Conservation (phyloP, 495 filamentous ascomycete species). For the Penicillium argentinense region DNA sequence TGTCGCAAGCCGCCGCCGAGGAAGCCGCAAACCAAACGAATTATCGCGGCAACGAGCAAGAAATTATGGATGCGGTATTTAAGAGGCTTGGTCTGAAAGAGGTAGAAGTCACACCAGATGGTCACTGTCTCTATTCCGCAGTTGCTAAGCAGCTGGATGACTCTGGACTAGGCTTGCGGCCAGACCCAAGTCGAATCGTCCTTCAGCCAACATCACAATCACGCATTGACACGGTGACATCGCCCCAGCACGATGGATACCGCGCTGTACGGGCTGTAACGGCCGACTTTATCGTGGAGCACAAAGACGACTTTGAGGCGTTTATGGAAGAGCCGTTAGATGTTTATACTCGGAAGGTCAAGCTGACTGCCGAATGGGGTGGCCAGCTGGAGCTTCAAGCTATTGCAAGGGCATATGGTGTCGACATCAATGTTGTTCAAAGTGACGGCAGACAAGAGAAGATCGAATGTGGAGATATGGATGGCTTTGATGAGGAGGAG, state of each 20-base stretch:
- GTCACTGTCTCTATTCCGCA: conserved; percentile 94
- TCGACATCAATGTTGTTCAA: conserved; percentile 84
- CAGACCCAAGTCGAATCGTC: conserved; percentile 42
- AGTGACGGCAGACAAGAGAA: conserved; percentile 74
- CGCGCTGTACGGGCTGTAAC: conserved; percentile 48
- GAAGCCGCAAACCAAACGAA: conserved; percentile 77
- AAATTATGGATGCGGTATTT: conserved; percentile 66
- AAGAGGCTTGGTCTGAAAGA: conserved; percentile 63
- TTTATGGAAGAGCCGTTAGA: conserved; percentile 84
- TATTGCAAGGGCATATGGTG: conserved; percentile 76
- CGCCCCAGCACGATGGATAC: conserved; percentile 45
- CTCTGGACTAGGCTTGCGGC: conserved; percentile 44
- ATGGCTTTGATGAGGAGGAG: conserved; percentile 47
- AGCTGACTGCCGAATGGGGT: conserved; percentile 94
- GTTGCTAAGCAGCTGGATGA: conserved; percentile 76
- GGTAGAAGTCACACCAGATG: conserved; percentile 81
- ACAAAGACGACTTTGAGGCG: conserved; percentile 60
- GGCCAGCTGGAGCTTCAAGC: conserved; percentile 88
- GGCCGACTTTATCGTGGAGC: conserved; percentile 56
- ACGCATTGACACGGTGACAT: conserved; percentile 44
- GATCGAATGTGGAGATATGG: conserved; percentile 55
- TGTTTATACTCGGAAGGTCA: conserved; percentile 71
- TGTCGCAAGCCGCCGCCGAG: conserved; percentile 60
- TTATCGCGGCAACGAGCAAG: conserved; percentile 68
- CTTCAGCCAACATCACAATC: conserved; percentile 37